A percentile compares a stretch with the other conserved stretches of the same genome.
Evolutionary conservation across 306 rosid species (phyloP).

Genomic region (Prunus armeniaca): DNA sequence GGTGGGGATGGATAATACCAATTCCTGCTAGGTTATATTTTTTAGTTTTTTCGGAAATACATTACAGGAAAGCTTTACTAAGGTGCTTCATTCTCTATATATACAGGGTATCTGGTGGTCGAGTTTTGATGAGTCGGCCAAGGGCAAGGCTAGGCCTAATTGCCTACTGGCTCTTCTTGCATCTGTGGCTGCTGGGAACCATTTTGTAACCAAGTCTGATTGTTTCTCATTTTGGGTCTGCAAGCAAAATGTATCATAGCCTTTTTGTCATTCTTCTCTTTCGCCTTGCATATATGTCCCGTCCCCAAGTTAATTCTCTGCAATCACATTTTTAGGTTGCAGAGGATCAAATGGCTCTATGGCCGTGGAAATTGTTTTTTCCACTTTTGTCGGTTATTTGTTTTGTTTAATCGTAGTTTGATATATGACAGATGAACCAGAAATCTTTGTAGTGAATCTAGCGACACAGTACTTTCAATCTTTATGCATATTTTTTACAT

Average conservation of each 20-base stretch:
- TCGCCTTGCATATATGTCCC: constrained; percentile 12
- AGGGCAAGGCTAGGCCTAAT: constrained; percentile 83
- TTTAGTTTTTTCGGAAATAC: background rate
- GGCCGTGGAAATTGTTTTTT: constrained; percentile 16
- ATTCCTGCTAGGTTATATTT: background rate
- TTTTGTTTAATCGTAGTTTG: background rate
- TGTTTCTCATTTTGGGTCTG: constrained; percentile 26
- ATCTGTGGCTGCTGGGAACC: constrained; percentile 82
- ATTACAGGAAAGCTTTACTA: background rate
- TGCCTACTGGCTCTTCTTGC: constrained; percentile 72
- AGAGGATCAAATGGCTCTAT: constrained; percentile 42
- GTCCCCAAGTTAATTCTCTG: constrained; percentile 48
- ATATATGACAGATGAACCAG: background rate
- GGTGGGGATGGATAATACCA: background rate
- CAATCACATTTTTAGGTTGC: constrained; percentile 77
- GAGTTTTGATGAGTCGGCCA: constrained; percentile 87
- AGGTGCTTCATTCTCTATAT: constrained; percentile 16
- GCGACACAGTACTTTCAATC: background rate
- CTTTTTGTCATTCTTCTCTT: constrained; percentile 7
- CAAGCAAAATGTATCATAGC: constrained; percentile 55
- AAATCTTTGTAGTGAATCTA: background rate
- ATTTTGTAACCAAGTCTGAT: constrained; percentile 51
- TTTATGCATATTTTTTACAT: background rate
- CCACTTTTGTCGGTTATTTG: constrained; percentile 25
- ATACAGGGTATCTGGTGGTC: constrained; percentile 90